These are phyloP conservation scores for Fomitopsis betulina DNA, from an alignment of 1,284 basidiomycete species.

Conservation along the genomic window DNA sequence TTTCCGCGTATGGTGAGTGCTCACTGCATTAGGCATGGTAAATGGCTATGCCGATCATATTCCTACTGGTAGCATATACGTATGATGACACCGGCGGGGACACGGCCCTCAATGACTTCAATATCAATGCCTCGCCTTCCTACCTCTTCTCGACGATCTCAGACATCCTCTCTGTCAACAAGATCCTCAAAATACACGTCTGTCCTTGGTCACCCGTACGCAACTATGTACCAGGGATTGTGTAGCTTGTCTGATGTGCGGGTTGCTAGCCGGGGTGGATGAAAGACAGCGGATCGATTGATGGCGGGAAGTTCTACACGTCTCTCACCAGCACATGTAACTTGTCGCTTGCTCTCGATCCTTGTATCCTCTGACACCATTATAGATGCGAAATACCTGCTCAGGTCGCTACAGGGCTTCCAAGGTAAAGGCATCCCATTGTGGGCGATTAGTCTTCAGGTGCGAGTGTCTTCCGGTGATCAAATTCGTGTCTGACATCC, in stretches of 20 bases:
- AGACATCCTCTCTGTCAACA: conserved; percentile 42
- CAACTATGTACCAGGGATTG: conserved; percentile 11
- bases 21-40: neutral
- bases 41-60: neutral
- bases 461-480: neutral
- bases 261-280: conserved; percentile 46
- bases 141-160: conserved; percentile 40
- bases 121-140: conserved; percentile 37
- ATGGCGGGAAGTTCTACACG: conserved; percentile 39
- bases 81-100: conserved; percentile 42
- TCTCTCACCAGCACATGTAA: conserved; percentile 32
- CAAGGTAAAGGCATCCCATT: conserved; percentile 35
- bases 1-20: conserved; percentile 26
- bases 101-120: conserved; percentile 36
- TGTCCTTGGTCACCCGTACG: conserved; percentile 52
- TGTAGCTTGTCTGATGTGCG: neutral
- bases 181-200: conserved; percentile 37
- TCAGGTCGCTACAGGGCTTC: conserved; percentile 39
- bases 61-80: conserved; percentile 34
- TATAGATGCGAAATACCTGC: conserved; percentile 44
- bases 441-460: conserved; percentile 39
- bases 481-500: neutral
- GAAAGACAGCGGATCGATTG: conserved; percentile 40
- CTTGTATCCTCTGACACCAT: too few species aligned
- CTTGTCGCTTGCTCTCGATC: conserved; percentile 6